Conservation (phyloP, 2,329 filamentous ascomycete genomes). For the Fusarium sp. region DNA sequence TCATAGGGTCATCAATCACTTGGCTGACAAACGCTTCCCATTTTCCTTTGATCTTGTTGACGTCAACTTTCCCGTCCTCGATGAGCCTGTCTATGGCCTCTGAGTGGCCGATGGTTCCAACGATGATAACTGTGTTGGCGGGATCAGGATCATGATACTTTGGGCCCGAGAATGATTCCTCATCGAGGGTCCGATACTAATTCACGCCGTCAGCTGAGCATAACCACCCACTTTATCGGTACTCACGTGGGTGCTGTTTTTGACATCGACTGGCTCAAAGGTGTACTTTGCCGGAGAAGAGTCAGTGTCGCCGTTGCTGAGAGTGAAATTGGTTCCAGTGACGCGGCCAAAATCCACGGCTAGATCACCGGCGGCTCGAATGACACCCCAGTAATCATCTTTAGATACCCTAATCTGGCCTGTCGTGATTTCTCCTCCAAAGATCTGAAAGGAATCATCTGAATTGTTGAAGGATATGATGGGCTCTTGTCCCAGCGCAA, state of each 20-base stretch:
- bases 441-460: slow-evolving; percentile 17
- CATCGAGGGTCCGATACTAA: slow-evolving; percentile 33
- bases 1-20: slow-evolving; percentile 61
- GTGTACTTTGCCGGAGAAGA: slow-evolving; percentile 52
- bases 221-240: not conserved
- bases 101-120: slow-evolving; percentile 74
- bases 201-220: fast-evolving
- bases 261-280: slow-evolving; percentile 56
- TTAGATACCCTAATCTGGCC: slow-evolving; percentile 65
- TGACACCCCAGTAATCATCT: slow-evolving; percentile 74
- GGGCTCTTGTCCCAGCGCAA: slow-evolving; percentile 22
- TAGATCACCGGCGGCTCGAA: slow-evolving; percentile 74
- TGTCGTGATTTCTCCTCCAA: not conserved
- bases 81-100: slow-evolving; percentile 69
- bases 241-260: slow-evolving; percentile 59
- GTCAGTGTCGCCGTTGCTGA: slow-evolving; percentile 59
- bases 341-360: slow-evolving; percentile 77
- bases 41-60: slow-evolving; percentile 65
- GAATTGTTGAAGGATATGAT: slow-evolving; percentile 26
- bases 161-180: slow-evolving; percentile 51
- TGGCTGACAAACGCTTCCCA: slow-evolving; percentile 77
- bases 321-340: slow-evolving; percentile 71
- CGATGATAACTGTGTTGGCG: slow-evolving; percentile 70
- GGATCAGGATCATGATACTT: slow-evolving; percentile 54
- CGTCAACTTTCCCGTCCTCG: slow-evolving; percentile 65